A percentile compares a stretch with the other conserved stretches of the same genome.
phyloP scores from a whole-genome alignment of 179 eudicot species.

The Patellifolia procumbens region DNA sequence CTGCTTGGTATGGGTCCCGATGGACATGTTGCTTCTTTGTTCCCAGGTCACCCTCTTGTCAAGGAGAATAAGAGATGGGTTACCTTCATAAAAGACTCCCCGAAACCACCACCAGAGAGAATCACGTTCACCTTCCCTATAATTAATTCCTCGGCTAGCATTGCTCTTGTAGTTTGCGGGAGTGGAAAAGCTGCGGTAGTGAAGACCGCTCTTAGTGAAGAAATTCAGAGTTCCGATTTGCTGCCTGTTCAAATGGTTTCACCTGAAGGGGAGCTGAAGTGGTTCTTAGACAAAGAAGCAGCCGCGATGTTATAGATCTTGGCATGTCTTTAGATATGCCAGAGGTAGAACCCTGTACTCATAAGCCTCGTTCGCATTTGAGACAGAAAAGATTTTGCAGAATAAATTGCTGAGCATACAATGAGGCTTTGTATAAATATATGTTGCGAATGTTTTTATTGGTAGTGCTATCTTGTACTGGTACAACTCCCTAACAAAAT shows the following conservation, averaged over 20 bases:
- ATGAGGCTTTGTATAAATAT: neutral
- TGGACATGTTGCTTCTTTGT: constrained; percentile 86
- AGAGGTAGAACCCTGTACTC: neutral
- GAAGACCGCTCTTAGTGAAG: constrained; percentile 45
- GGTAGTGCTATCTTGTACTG: neutral
- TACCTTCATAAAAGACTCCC: constrained; percentile 73
- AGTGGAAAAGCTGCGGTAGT: constrained; percentile 59
- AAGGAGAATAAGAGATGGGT: constrained; percentile 70
- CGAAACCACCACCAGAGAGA: constrained; percentile 80
- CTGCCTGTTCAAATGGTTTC: constrained; percentile 76
- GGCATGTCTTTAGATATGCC: constrained; percentile 4
- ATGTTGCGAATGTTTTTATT: neutral
- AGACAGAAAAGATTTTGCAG: neutral
- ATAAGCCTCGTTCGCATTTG: neutral
- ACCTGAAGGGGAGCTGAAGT: constrained; percentile 60
- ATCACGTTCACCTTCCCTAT: constrained; percentile 86
- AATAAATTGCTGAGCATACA: constrained; percentile 2
- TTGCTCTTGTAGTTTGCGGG: constrained; percentile 67
- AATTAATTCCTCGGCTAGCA: constrained; percentile 74
- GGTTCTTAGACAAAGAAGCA: constrained; percentile 77
- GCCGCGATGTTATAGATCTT: constrained; percentile 48
- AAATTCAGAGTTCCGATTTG: constrained; percentile 31
- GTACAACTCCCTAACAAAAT: neutral
- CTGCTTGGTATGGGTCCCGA: constrained; percentile 91
- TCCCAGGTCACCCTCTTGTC: constrained; percentile 75